Percentiles rank a stretch among this genome's conserved stretches.
These are phyloP conservation scores for Colletotrichum australisinense DNA, from an alignment of 2,329 filamentous ascomycete genomes.

Conservation along the genomic window DNA sequence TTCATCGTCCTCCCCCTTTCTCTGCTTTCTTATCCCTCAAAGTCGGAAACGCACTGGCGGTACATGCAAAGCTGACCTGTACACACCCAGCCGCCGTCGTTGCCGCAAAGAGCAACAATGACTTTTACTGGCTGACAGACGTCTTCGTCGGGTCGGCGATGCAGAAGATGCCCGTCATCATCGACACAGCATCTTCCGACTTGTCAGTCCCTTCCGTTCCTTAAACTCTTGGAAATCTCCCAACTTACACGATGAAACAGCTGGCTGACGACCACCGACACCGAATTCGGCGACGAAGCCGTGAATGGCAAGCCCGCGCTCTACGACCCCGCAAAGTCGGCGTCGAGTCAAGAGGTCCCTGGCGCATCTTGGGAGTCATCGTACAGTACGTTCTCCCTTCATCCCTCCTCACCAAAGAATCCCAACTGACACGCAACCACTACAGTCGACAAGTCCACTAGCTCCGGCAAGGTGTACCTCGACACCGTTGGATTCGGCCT, in stretches of 20 bases:
- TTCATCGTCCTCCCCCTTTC: background rate
- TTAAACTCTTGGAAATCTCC: background rate
- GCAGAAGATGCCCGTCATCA: slow-evolving; percentile 27
- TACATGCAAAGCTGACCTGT: background rate
- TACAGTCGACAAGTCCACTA: slow-evolving; percentile 56
- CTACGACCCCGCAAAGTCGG: slow-evolving; percentile 59
- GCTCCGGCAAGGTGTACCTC: slow-evolving; percentile 60
- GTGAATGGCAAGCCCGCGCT: slow-evolving; percentile 55
- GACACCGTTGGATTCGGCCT: slow-evolving; percentile 60
- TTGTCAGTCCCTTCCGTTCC: slow-evolving; percentile 1
- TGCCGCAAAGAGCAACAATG: background rate
- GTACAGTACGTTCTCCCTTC: slow-evolving; percentile 57
- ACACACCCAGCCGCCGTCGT: slow-evolving; percentile 3
- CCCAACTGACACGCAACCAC: background rate
- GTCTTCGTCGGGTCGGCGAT: slow-evolving; percentile 16
- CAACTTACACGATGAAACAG: slow-evolving; percentile 10
- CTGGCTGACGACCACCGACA: slow-evolving; percentile 44
- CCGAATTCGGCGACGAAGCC: slow-evolving; percentile 36
- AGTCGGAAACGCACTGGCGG: no score
- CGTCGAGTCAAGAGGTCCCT: slow-evolving; percentile 52
- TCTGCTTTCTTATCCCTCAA: background rate
- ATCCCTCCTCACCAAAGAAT: slow-evolving; percentile 21
- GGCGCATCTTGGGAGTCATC: slow-evolving; percentile 61
- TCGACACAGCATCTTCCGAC: slow-evolving; percentile 27
- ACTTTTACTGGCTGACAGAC: slow-evolving; percentile 28